phyloP scores from a whole-genome alignment of 768 basidiomycete species.

The Pholiota conissans region DNA sequence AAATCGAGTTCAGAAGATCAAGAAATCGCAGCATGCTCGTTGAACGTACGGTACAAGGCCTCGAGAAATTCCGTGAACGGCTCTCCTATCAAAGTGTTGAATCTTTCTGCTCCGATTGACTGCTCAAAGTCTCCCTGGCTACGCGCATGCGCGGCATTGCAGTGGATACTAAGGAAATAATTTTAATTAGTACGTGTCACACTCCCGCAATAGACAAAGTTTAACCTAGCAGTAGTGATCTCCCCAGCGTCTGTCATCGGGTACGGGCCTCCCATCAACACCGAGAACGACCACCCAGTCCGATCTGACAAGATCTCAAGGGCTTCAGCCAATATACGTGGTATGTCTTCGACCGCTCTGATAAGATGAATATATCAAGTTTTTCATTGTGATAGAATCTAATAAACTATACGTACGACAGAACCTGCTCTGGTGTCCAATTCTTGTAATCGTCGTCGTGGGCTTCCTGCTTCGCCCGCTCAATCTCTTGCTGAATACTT shows the following conservation, averaged over 20 bases:
- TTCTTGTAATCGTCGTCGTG: neutral
- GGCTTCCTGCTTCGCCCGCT: neutral
- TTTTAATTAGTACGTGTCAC: too few relatives aligned
- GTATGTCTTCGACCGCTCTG: slow-evolving; percentile 1
- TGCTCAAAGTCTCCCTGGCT: too few relatives aligned
- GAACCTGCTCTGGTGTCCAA: slow-evolving; percentile 3
- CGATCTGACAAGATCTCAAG: neutral
- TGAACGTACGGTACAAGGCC: too few relatives aligned
- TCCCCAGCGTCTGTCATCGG: slow-evolving; percentile 1
- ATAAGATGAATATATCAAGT: neutral
- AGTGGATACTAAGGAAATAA: too few relatives aligned
- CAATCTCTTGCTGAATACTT: neutral
- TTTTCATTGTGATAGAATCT: neutral
- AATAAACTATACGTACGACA: neutral
- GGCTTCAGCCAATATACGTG: neutral
- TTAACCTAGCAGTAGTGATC: slow-evolving; percentile 5
- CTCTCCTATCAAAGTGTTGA: too few relatives aligned
- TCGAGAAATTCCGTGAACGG: too few relatives aligned
- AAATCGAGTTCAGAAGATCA: too few relatives aligned
- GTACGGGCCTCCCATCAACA: slow-evolving; percentile 10
- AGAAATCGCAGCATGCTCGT: too few relatives aligned
- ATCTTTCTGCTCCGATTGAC: too few relatives aligned
- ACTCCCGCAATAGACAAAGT: too few relatives aligned
- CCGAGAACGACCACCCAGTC: slow-evolving; percentile 6
- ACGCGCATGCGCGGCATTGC: too few relatives aligned